A percentile compares a stretch with the other conserved stretches of the same genome.
phyloP scores from a whole-genome alignment of 1,284 basidiomycete species.

The Puccinia triticina region DNA sequence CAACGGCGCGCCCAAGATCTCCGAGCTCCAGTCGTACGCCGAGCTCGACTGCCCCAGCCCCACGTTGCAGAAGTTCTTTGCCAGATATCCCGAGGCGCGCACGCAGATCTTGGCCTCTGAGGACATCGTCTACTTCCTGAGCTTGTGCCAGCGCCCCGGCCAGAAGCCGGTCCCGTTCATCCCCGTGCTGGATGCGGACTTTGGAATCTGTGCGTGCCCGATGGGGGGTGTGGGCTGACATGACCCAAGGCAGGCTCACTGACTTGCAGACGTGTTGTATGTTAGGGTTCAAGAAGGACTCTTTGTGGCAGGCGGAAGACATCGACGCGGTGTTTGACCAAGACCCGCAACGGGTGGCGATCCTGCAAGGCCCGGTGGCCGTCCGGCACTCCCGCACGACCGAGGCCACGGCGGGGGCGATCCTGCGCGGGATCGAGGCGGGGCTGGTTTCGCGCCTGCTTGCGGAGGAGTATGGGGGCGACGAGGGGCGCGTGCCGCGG shows the following conservation, averaged over 20 bases:
- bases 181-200: slow-evolving; percentile 87
- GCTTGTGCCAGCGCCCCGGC: slow-evolving; percentile 87
- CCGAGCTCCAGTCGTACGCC: slow-evolving; percentile 84
- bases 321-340: slow-evolving; percentile 98
- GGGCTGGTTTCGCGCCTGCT: slow-evolving; percentile 78
- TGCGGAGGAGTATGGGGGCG: slow-evolving; percentile 77
- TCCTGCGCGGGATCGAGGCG: slow-evolving; percentile 83
- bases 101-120: slow-evolving; percentile 89
- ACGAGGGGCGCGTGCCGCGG: slow-evolving; percentile 75
- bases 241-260: too few species aligned
- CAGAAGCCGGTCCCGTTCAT: slow-evolving; percentile 99
- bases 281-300: slow-evolving; percentile 69
- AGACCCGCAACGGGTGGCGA: slow-evolving; percentile 95
- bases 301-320: slow-evolving; percentile 96
- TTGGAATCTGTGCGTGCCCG: slow-evolving; percentile 96
- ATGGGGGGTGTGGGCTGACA: too few species aligned
- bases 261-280: too few species aligned
- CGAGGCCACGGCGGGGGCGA: slow-evolving; percentile 89
- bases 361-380: slow-evolving; percentile 94
- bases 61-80: slow-evolving; percentile 82
- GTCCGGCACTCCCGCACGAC: slow-evolving; percentile 83
- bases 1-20: slow-evolving; percentile 76
- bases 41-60: slow-evolving; percentile 78
- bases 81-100: slow-evolving; percentile 75
- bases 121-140: slow-evolving; percentile 92